These are phyloP conservation scores for Trametes polyzona DNA, from an alignment of 1,284 basidiomycete genomes.

Conservation along the genomic window DNA sequence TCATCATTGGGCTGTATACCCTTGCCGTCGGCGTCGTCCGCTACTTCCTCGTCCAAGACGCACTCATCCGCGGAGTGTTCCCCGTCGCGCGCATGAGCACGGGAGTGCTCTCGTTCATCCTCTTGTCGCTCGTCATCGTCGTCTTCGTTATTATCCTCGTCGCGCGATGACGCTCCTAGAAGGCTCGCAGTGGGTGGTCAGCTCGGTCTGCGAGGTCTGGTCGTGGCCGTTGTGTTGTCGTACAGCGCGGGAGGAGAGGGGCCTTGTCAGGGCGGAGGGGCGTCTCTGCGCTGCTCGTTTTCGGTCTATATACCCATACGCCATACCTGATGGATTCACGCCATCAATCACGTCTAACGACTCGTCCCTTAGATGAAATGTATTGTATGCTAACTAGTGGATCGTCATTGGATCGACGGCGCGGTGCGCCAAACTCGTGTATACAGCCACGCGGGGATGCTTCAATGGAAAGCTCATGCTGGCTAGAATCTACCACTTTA, in stretches of 20 bases:
- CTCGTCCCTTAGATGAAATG: not conserved
- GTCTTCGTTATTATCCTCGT: conserved; percentile 54
- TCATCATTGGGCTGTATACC: conserved; percentile 54
- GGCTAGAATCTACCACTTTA: too few relatives aligned
- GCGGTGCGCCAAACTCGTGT: not conserved
- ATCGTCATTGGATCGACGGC: not conserved
- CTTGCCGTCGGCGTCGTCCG: conserved; percentile 54
- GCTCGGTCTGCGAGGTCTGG: too few relatives aligned
- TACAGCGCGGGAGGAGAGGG: too few relatives aligned
- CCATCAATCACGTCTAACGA: conserved; percentile 15
- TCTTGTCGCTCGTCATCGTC: conserved; percentile 49
- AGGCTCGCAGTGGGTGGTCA: not conserved
- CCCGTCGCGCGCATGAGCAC: conserved; percentile 56
- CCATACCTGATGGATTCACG: conserved; percentile 11
- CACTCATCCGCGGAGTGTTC: conserved; percentile 57
- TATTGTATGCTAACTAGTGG: not conserved
- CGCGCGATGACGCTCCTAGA: conserved; percentile 29
- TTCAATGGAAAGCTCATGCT: not conserved
- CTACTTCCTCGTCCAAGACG: conserved; percentile 59
- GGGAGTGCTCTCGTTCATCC: conserved; percentile 45
- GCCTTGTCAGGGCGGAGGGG: too few relatives aligned
- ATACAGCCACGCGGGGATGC: too few relatives aligned
- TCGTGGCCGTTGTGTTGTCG: too few relatives aligned
- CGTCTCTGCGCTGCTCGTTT: not conserved
- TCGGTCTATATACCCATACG: conserved; percentile 15